phyloP scores from a whole-genome alignment of 2,329 filamentous ascomycete genomes.

The Cladosporium oxysporum region DNA sequence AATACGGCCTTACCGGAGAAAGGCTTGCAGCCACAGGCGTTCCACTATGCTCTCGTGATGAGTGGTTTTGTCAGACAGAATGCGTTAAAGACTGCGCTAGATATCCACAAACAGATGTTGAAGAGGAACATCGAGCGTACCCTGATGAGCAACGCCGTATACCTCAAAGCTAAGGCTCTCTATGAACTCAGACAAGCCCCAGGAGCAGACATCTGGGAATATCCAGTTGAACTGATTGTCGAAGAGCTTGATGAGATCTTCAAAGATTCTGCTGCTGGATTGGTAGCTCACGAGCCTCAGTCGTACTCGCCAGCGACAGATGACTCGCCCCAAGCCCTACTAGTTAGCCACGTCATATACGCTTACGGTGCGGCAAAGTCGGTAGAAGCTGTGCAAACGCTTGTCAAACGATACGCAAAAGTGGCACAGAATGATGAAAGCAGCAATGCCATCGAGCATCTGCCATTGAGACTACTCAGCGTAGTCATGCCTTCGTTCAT shows the following conservation, averaged over 20 bases:
- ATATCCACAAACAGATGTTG: conserved; percentile 51
- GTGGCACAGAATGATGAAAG: neutral
- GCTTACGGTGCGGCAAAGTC: conserved; percentile 51
- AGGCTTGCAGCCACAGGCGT: conserved; percentile 46
- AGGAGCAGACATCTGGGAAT: neutral
- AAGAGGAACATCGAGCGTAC: conserved; percentile 41
- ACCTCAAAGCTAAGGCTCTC: conserved; percentile 39
- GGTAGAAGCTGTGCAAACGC: conserved; percentile 44
- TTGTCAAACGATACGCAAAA: conserved; percentile 56
- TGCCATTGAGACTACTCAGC: conserved; percentile 58
- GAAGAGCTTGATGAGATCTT: conserved; percentile 34
- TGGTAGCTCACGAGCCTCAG: conserved; percentile 46
- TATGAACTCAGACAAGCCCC: conserved; percentile 44
- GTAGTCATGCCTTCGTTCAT: conserved; percentile 69
- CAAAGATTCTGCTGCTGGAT: conserved; percentile 40
- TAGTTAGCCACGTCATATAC: conserved; percentile 59
- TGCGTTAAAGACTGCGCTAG: conserved; percentile 50
- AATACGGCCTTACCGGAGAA: conserved; percentile 53
- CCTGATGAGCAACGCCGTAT: conserved; percentile 47
- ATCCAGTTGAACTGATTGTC: conserved; percentile 37
- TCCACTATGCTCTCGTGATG: conserved; percentile 58
- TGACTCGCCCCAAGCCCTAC: conserved; percentile 39
- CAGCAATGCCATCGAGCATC: conserved; percentile 28
- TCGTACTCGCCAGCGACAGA: conserved; percentile 20
- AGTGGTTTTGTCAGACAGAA: conserved; percentile 48